phyloP scores from a whole-genome alignment of 805 yeast genomes.

The Zygosaccharomyces rouxii region DNA sequence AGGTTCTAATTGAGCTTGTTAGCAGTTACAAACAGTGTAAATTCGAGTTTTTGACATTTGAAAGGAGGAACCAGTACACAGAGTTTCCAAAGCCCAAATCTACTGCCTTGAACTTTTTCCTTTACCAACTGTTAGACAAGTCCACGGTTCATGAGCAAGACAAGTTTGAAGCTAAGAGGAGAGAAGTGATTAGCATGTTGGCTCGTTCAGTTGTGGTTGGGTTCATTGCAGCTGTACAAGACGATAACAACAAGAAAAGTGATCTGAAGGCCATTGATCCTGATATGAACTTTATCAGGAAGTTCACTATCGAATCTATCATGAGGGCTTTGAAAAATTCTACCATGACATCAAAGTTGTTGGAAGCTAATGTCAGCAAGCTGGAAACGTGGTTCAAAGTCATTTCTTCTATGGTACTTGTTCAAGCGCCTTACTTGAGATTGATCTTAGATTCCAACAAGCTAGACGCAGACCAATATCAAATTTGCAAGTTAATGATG shows the following conservation, averaged over 20 bases:
- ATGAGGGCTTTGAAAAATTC: slow-evolving; percentile 58
- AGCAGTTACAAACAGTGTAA: slow-evolving; percentile 78
- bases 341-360: slow-evolving; percentile 21
- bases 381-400: slow-evolving; percentile 32
- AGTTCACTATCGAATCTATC: slow-evolving; percentile 65
- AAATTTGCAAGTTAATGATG: slow-evolving; percentile 58
- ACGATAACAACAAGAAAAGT: slow-evolving; percentile 37
- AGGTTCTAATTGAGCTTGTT: slow-evolving; percentile 62
- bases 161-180: slow-evolving; percentile 44
- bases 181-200: slow-evolving; percentile 52
- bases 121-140: slow-evolving; percentile 64
- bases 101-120: slow-evolving; percentile 69
- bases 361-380: slow-evolving; percentile 29
- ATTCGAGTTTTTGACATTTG: slow-evolving; percentile 73
- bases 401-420: slow-evolving; percentile 27
- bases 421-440: slow-evolving; percentile 34
- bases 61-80: slow-evolving; percentile 46
- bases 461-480: slow-evolving; percentile 56
- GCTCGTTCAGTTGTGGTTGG: slow-evolving; percentile 60
- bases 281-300: slow-evolving; percentile 68
- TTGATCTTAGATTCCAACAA: slow-evolving; percentile 45
- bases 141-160: slow-evolving; percentile 40
- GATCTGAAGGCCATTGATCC: slow-evolving; percentile 55
- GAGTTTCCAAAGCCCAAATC: slow-evolving; percentile 61
- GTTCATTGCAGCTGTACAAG: slow-evolving; percentile 56